These are phyloP conservation scores for Lachnellula occidentalis DNA, from an alignment of 2,329 filamentous ascomycete species.

Conservation along the genomic window DNA sequence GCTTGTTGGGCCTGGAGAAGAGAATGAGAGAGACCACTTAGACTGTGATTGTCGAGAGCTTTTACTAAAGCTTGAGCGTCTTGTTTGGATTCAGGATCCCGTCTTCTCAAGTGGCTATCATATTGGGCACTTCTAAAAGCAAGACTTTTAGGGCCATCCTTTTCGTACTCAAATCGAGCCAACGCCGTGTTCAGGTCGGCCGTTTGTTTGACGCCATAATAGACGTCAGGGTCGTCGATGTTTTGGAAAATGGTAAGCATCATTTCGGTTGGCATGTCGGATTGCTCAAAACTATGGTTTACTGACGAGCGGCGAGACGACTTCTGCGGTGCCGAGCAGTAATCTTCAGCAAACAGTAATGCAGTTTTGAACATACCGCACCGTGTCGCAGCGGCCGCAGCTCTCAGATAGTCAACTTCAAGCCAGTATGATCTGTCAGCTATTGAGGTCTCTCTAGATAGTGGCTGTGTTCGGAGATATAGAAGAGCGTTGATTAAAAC, in stretches of 20 bases:
- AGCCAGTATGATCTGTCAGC: constrained; percentile 80
- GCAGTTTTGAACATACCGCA: constrained; percentile 88
- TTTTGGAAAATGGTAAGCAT: constrained; percentile 82
- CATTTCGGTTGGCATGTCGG: constrained; percentile 55
- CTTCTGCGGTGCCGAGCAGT: constrained; percentile 49
- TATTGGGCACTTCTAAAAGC: constrained; percentile 88
- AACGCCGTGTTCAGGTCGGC: constrained; percentile 73
- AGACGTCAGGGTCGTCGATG: constrained; percentile 92
- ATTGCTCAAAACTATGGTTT: constrained; percentile 34
- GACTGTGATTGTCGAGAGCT: constrained; percentile 72
- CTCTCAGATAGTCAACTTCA: constrained; percentile 68
- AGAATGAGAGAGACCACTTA: constrained; percentile 80
- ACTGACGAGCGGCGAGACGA: constrained; percentile 63
- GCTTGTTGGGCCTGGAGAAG: constrained; percentile 64
- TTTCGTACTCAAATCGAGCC: constrained; percentile 81
- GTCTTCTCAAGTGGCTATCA: constrained; percentile 71
- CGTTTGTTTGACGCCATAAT: constrained; percentile 81
- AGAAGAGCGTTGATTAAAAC: constrained; percentile 74
- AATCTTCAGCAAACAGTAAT: constrained; percentile 74
- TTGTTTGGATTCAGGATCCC: constrained; percentile 46
- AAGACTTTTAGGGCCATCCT: constrained; percentile 78
- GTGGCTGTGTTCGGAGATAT: constrained; percentile 77
- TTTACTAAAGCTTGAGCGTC: constrained; percentile 69
- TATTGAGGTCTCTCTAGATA: constrained; percentile 70
- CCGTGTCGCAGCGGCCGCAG: constrained; percentile 64